Percentiles rank a stretch among this genome's conserved stretches.
Evolutionary conservation across 2,329 filamentous ascomycete species (phyloP).

Genomic region (Penicillium sp.): DNA sequence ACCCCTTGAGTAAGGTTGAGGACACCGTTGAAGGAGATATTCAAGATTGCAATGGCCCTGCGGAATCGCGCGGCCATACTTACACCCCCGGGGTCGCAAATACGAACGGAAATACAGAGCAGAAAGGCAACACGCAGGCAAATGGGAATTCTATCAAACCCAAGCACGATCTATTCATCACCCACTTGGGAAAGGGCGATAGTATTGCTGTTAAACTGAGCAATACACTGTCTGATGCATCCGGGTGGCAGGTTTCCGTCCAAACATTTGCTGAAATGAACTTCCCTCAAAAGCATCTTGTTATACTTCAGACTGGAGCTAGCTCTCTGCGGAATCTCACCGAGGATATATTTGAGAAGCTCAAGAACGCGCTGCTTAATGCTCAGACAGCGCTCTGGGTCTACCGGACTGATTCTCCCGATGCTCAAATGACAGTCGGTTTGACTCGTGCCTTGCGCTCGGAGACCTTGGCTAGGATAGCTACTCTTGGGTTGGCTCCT

Average conservation of each 20-base stretch:
- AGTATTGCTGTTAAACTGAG: constrained; percentile 12
- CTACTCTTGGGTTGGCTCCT: constrained; percentile 23
- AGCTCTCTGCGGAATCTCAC: constrained; percentile 18
- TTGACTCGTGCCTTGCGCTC: constrained; percentile 27
- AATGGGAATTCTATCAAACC: background rate
- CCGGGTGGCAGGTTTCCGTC: constrained; percentile 13
- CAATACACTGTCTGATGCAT: background rate
- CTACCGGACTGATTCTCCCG: constrained; percentile 21
- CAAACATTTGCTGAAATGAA: constrained; percentile 8
- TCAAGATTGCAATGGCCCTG: constrained; percentile 4
- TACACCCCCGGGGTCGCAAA: background rate
- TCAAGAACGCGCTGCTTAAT: constrained; percentile 20
- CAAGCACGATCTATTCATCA: constrained; percentile 15
- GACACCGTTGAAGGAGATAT: background rate
- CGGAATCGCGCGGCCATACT: background rate
- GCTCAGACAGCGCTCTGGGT: constrained; percentile 26
- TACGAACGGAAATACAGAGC: background rate
- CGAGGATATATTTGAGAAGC: constrained; percentile 7
- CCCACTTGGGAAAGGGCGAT: constrained; percentile 15
- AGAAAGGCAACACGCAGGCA: background rate
- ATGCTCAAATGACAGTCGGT: constrained; percentile 30
- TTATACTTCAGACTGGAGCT: constrained; percentile 20
- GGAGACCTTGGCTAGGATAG: constrained; percentile 23
- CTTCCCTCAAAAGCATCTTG: constrained; percentile 15
- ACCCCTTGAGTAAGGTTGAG: constrained; percentile 11